These are phyloP conservation scores for Podaxis mareebaensis DNA, from an alignment of 768 basidiomycete species.

Conservation along the genomic window DNA sequence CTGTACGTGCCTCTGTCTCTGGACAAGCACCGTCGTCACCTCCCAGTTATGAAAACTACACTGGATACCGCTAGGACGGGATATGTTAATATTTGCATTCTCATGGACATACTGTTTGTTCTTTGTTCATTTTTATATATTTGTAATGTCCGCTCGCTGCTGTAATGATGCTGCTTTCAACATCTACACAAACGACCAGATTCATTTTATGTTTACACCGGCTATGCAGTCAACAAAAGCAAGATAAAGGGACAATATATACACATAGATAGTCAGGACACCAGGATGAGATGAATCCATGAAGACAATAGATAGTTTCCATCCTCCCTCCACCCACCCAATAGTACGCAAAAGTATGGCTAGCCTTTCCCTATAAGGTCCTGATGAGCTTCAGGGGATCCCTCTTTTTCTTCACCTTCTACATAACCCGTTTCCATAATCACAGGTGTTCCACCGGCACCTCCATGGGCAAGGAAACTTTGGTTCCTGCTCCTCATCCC, in stretches of 20 bases:
- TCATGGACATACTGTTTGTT: constrained; percentile 15
- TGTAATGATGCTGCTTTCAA: constrained; percentile 3
- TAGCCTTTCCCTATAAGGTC: constrained; percentile 20
- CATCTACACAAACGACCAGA: not conserved
- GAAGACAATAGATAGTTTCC: not conserved
- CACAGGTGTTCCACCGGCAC: constrained; percentile 70
- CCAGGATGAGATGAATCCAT: not conserved
- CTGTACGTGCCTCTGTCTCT: constrained; percentile 64
- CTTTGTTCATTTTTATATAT: constrained; percentile 7
- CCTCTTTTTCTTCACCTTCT: constrained; percentile 39
- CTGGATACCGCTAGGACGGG: constrained; percentile 44
- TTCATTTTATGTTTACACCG: not conserved
- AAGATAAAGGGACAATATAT: constrained; percentile 7
- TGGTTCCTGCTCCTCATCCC: constrained; percentile 53
- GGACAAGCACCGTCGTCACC: constrained; percentile 30
- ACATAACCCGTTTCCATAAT: constrained; percentile 72
- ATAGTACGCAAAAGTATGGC: not conserved
- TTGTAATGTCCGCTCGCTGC: not conserved
- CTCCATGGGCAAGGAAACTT: constrained; percentile 75
- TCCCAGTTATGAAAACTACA: constrained; percentile 56
- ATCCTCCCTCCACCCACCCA: not conserved
- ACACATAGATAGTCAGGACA: not conserved
- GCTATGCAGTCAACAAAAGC: not conserved
- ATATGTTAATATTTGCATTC: constrained; percentile 9
- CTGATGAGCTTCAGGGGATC: constrained; percentile 17